Evolutionary conservation across 306 rosid genomes (phyloP), one percentile per base, ranked within the genome.

Genomic region (Pyrus betulifolia): DNA sequence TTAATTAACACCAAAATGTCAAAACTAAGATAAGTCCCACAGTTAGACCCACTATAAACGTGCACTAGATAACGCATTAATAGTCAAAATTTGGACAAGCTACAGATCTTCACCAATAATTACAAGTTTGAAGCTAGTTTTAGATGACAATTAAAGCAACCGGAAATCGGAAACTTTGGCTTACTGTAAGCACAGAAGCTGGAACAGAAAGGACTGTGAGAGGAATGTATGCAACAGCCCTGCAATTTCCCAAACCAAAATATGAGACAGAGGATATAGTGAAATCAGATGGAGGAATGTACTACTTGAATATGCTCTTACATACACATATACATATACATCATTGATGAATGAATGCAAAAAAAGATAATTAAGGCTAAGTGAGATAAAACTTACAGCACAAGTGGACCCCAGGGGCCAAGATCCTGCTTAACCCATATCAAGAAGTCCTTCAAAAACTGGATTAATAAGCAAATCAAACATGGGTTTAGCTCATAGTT

Each of bases 391-490:
- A 69, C 54, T 84, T 87, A 91, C 98, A 93, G 67, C 70, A 76
- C 97, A 76, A 89, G 78, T 5, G 97, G 95, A 74, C 97, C 98
- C 97, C 97, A 91, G 23, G 91, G 87, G 38, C 98, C 98, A 78
- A 91, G 89, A 79, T 91, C 90, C 70, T 77, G 69, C 73, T 93
- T 79, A 66, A 93, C 88, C 98, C 98, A 93, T 80, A 70, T 45
- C 78, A 93, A 80, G 85, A 93, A 91, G 54, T 89, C 88, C 87
- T 91, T 91, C 86, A 90, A 73, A 70, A 83, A 87, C 98, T 93
- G 88, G 83, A 89, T 4, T 14, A 52, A 60, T 17, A 72, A 21
- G 35, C 71, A 81, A 51, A 17, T 25, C 76, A 55, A 63, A 55
- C 42, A 9, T 6, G 55, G 6, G 77, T 17, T 33, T 8, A 68